Percentiles rank a stretch among this genome's conserved stretches.
phyloP scores from a whole-genome alignment of 352 stramenopile species.

The Globisporangium emineosum region DNA sequence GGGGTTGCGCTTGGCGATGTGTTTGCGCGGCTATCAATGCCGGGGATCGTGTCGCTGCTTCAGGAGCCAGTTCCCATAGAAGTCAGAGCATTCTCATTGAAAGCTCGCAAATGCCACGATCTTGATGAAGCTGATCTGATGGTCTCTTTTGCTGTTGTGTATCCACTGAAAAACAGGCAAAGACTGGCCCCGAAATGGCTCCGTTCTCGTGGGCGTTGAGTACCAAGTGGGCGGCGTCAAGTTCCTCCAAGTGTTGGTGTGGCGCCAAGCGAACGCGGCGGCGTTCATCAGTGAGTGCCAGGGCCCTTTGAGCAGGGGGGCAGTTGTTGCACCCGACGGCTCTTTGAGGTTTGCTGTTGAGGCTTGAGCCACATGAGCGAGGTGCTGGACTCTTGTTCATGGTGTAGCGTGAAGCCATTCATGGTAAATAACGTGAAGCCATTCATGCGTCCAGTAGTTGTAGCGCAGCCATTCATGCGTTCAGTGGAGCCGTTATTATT shows the following conservation, averaged over 20 bases:
- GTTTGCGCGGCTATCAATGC: neutral
- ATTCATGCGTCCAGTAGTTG: neutral
- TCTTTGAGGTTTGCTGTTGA: neutral
- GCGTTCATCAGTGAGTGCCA: neutral
- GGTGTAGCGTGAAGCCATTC: neutral
- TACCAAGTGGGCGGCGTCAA: neutral
- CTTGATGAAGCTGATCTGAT: neutral
- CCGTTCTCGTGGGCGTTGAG: neutral
- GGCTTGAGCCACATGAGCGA: neutral
- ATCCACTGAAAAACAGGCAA: neutral
- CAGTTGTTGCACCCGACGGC: neutral
- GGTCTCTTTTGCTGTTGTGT: neutral
- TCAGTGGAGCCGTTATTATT: neutral
- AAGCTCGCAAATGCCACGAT: neutral
- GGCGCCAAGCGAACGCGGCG: neutral
- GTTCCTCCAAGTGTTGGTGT: neutral
- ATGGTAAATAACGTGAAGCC: neutral
- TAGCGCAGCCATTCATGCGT: neutral
- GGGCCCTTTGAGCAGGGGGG: constrained; percentile 5
- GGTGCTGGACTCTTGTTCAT: neutral
- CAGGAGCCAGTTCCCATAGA: neutral
- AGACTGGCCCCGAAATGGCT: neutral
- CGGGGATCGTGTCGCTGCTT: neutral
- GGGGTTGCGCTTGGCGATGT: neutral
- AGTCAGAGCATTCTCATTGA: neutral